Base-by-base conservation (phyloP, 1,139 yeast species). In the Hansenula sp. region DNA sequence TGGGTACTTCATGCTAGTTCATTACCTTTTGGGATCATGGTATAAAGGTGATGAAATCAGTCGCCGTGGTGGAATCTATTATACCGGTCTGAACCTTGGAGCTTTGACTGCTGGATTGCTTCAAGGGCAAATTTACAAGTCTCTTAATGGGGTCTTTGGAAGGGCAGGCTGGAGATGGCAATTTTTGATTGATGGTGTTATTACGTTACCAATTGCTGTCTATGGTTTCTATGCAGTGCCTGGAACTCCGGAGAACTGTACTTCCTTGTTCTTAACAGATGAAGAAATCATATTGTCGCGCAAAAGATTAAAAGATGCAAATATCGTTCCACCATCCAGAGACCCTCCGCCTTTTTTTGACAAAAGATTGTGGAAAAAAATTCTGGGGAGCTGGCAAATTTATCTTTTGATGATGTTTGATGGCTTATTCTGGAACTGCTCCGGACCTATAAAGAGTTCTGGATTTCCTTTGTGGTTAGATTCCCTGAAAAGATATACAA, bases 111-210 rank as follows among this genome's bases (percentile, higher is more conserved):
- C 85, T 7, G 86, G 88, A 36, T 72, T 81, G 41, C 65, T 83
- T 32, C 82, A 83, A 42, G 77, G 83, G 13, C 78, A 83, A 9
- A 75, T 81, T 41, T 76, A 67, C 54, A 61, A 73, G 39, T 54
- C 62, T 27, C 57, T 79, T 52, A 66, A 71, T 44, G 84, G 85
- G 2, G 64, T 77, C 33, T 71, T 65, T 25, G 80, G 86, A 11
- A 12, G 19, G 8, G n/a, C 36, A 13, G 36, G 36, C 7, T 84
- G 90, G 89, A 74, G 81, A 64, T 83, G 89, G 89, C 77, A 80
- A 62, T 84, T 81, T 57, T 75, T 84, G 48, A 72, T 84, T 49
- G 89, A 83, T 60, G 85, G 84, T 11, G 62, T 79, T 40, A 70
- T 82, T 35, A 78, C 89, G 4, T 55, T 82, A 30, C 76, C 68